A percentile compares a stretch with the other conserved stretches of the same genome.
These are phyloP conservation scores for Microbotryum lychnidis-dioicae DNA, from an alignment of 1,284 basidiomycete genomes.

Conservation along the genomic window DNA sequence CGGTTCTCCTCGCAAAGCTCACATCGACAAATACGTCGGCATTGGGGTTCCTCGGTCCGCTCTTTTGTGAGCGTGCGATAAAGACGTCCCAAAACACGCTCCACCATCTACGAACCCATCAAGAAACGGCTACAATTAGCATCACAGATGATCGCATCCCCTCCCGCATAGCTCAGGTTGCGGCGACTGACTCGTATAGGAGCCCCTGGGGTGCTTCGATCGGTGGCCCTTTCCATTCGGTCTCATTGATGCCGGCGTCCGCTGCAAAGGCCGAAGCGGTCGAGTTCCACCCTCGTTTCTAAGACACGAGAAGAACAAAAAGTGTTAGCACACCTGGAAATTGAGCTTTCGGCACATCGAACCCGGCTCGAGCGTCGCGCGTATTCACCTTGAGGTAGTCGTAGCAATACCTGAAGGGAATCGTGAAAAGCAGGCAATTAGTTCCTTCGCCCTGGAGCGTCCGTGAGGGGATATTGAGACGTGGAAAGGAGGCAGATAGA, in stretches of 20 bases:
- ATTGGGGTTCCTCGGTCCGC: conserved; percentile 38
- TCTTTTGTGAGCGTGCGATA: conserved; percentile 38
- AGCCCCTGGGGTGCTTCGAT: conserved; percentile 42
- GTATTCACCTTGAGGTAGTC: conserved; percentile 26
- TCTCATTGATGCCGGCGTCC: conserved; percentile 30
- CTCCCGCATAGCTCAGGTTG: not conserved
- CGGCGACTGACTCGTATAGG: conserved; percentile 40
- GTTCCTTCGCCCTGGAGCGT: not conserved
- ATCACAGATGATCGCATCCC: not conserved
- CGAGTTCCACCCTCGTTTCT: conserved; percentile 31
- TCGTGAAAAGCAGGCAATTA: not conserved
- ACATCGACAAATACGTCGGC: conserved; percentile 41
- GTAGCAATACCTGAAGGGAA: conserved; percentile 26
- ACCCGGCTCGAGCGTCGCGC: not conserved
- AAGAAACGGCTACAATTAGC: not conserved
- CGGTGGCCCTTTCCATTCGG: conserved; percentile 32
- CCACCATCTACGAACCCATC: conserved; percentile 39
- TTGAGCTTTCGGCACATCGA: not conserved
- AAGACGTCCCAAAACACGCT: conserved; percentile 44
- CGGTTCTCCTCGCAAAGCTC: conserved; percentile 9
- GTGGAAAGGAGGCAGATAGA: not conserved
- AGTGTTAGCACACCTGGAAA: not conserved
- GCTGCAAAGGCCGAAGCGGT: conserved; percentile 22
- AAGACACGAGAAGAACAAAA: not conserved
- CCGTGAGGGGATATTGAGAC: too few species aligned